phyloP scores from a whole-genome alignment of 495 filamentous ascomycete genomes.

The Collariella sp. region DNA sequence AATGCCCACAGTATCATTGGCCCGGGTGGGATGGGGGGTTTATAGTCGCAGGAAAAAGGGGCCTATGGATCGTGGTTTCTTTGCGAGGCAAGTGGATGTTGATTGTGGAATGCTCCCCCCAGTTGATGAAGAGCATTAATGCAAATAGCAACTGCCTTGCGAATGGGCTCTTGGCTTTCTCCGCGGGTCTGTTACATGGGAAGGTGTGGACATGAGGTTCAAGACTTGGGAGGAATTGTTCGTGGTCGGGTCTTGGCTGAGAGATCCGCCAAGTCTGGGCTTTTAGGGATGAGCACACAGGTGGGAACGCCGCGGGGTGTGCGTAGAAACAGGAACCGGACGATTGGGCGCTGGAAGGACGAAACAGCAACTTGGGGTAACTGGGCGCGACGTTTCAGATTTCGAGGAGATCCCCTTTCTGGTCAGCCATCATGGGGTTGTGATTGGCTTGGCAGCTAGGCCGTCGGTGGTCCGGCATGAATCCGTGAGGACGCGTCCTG shows the following conservation, averaged over 20 bases:
- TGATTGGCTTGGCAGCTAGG: slow-evolving; percentile 11
- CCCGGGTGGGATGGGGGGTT: no score
- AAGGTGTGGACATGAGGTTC: no score
- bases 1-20: no score
- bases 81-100: no score
- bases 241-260: background rate
- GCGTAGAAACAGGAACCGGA: background rate
- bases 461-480: slow-evolving; percentile 5
- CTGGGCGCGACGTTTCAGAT: slow-evolving; percentile 18
- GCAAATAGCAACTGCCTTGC: no score
- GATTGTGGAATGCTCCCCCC: no score
- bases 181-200: no score
- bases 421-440: background rate
- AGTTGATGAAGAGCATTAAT: no score
- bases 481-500: slow-evolving; percentile 14
- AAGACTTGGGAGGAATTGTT: background rate
- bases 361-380: slow-evolving; percentile 6
- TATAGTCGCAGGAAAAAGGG: no score
- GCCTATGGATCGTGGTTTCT: no score
- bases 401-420: slow-evolving; percentile 8
- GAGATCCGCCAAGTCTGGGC: slow-evolving; percentile 4
- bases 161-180: no score
- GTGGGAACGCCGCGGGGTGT: background rate
- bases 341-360: background rate
- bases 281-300: no score